Evolutionary conservation across 2,329 filamentous ascomycete genomes (phyloP), one percentile per base, ranked within the genome.

Genomic region (Sclerotinia glacialis): DNA sequence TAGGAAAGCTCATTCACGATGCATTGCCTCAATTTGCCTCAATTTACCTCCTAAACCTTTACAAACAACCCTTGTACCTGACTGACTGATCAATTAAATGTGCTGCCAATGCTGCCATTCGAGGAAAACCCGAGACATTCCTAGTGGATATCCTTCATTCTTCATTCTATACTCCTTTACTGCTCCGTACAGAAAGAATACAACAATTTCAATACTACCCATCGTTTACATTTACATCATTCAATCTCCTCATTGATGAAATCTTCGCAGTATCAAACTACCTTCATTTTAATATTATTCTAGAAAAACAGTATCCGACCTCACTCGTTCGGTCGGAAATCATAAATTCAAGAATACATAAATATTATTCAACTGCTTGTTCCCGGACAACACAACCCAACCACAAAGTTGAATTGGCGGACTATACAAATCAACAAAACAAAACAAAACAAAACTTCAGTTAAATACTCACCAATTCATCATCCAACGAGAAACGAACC

Each of bases 321-420:
- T 63, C 60, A 63, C 34, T 63, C 60, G 60, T 63, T 63, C 34
- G 60, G 60, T 63, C 60, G 60, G 26, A 18, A 31, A 42, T 40
- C 16, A 31, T 42, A 26, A 28, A 42, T 40, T n/a, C 23, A 5
- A 28, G 12, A 16, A 14, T 40, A 40, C 37, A 44, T 14, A 58
- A 23, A 58, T 44, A 58, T 44, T 58, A 54, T 54, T 28, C 59
- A 21, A 12, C 37, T 12, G 46, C 34, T 31, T 63, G 34, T 40
- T 63, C 54, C 60, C 31, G 12, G 47, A 40, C 59, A 62, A 40
- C 59, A 40, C 34, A n/a, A 12, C 18, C 3, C n/a, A 26, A 6
- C n/a, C 40, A n/a, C 16, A 3, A 5, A 23, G n/a, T 61, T 21
- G 26, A 49, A 37, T 60, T 37, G n/a, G 31, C 58, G 14, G 58